Base-by-base conservation (phyloP, 768 basidiomycete species). In the Solioccasus polychromus region DNA sequence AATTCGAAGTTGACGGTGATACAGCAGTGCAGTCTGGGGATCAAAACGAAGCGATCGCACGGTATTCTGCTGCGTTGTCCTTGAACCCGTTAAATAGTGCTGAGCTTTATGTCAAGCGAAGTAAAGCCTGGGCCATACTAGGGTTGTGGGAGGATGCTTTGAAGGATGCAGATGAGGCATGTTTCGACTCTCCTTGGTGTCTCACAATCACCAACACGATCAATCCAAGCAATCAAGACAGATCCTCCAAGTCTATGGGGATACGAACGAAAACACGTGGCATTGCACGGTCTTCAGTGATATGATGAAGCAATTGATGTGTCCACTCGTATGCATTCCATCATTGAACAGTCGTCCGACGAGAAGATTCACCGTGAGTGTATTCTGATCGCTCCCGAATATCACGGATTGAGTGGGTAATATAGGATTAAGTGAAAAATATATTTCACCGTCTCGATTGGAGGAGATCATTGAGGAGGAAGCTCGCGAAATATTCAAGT, bases 81-180 rank as follows among this genome's bases (percentile, higher is more conserved):
- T 12, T 46, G 18, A 19, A 34, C 19, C 38, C 45, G 1, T 25
- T 28, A 34, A 32, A 31, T 20, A 8, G 19, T 39, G 9, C 37
- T 5, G 22, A 11, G 6, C 45, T 39, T 12, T 14, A 37, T n/a
- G 29, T 42, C 3, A 41, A 38, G 19, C 48, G 42, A 24, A 40
- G 45, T 14, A 31, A 35, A 15, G 40, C 26, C 26, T 6, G 26
- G 11, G 26, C 40, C 12, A 19, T 3, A 15, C 18, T 39, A 9
- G 31, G 14, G 5, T 19, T 11, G 6, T 53, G 51, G 43, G 46
- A 45, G 2, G 49, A 48, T 15, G 46, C 52, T 1, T 18, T 59
- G 32, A 29, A 26, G 1, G 52, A 58, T 14, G 53, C 57, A 12
- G 37, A 58, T 17, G 17, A 44, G 22, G 57, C 49, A 42, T 10